phyloP scores from a whole-genome alignment of 768 basidiomycete genomes.

The Aureoboletus auriporus region DNA sequence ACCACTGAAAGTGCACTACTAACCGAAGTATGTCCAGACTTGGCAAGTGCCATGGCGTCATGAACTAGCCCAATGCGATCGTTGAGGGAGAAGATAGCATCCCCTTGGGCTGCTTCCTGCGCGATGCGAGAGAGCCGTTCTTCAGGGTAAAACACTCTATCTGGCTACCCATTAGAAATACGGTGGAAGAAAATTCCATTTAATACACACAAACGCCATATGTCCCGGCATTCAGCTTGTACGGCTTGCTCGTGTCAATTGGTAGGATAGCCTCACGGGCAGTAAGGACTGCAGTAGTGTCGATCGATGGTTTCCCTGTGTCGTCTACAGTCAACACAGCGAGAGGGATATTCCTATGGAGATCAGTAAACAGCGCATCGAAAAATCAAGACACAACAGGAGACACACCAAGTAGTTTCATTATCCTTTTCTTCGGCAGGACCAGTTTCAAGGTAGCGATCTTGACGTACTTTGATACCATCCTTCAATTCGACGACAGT shows the following conservation, averaged over 20 bases:
- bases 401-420: conserved; percentile 72
- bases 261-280: conserved; percentile 64
- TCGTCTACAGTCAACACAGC: conserved; percentile 58
- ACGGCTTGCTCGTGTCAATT: conserved; percentile 72
- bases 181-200: not conserved
- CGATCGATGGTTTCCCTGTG: conserved; percentile 52
- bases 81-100: conserved; percentile 63
- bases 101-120: conserved; percentile 61
- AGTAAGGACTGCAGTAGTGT: conserved; percentile 61
- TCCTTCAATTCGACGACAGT: conserved; percentile 73
- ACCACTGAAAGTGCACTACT: conserved; percentile 76
- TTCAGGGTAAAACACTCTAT: conserved; percentile 82
- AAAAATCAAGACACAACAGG: not conserved
- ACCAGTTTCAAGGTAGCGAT: conserved; percentile 91
- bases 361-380: not conserved
- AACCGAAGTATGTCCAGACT: conserved; percentile 73
- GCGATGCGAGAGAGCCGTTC: conserved; percentile 78
- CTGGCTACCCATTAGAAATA: conserved; percentile 33
- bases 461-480: conserved; percentile 79
- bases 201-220: conserved; percentile 76
- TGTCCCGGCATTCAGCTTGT: conserved; percentile 89
- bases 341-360: conserved; percentile 73
- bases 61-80: conserved; percentile 89
- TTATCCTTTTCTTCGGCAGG: conserved; percentile 77
- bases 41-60: conserved; percentile 76